phyloP scores from a whole-genome alignment of 768 basidiomycete species.

The Russula sp. region DNA sequence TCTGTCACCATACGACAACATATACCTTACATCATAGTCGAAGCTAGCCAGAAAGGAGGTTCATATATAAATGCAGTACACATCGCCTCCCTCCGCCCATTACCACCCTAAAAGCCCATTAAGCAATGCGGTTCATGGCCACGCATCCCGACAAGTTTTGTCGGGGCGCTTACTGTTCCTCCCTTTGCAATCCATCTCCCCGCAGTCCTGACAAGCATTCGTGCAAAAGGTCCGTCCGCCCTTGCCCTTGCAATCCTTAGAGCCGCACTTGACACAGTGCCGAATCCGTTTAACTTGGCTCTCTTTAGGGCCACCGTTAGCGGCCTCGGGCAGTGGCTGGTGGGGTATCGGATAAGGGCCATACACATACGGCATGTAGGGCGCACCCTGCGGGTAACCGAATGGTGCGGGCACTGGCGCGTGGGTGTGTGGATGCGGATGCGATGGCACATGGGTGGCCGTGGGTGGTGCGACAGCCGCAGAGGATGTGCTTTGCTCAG shows the following conservation, averaged over 20 bases:
- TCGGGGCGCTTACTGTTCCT: slow-evolving; percentile 76
- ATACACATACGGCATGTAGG: slow-evolving; percentile 42
- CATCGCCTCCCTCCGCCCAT: background rate
- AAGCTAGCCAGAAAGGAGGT: background rate
- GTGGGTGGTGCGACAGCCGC: slow-evolving; percentile 20
- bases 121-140: slow-evolving; percentile 33
- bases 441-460: slow-evolving; percentile 29
- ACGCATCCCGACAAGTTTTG: slow-evolving; percentile 64
- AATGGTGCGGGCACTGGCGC: slow-evolving; percentile 22
- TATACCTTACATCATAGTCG: slow-evolving; percentile 4
- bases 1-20: background rate
- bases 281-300: slow-evolving; percentile 59
- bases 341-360: slow-evolving; percentile 37
- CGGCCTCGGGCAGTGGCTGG: slow-evolving; percentile 33
- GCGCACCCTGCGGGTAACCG: slow-evolving; percentile 31
- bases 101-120: background rate
- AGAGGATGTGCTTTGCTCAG: slow-evolving; percentile 18
- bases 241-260: slow-evolving; percentile 79
- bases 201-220: slow-evolving; percentile 78
- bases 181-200: slow-evolving; percentile 74
- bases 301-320: slow-evolving; percentile 31
- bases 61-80: background rate
- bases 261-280: slow-evolving; percentile 82
- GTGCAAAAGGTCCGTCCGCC: slow-evolving; percentile 71
- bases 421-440: slow-evolving; percentile 32